Evolutionary conservation across 768 basidiomycete genomes (phyloP), one percentile per base, ranked within the genome.

Genomic region (Tubosaeta sp.): DNA sequence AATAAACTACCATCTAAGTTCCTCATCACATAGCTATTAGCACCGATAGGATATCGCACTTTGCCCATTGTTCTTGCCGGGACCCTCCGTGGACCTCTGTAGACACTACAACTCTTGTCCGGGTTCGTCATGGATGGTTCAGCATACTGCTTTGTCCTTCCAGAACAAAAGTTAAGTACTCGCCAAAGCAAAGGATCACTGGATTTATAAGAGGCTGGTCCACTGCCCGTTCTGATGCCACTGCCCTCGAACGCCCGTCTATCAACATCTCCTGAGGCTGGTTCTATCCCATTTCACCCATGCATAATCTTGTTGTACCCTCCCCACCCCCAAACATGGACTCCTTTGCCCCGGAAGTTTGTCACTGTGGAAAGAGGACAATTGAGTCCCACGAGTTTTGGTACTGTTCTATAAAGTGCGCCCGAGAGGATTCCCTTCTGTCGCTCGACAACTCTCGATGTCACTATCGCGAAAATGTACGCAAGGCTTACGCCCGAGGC

Each of bases 321-420:
- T 12, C 16, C 30, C 46, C 55, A 40, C 54, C 51, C 6, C 53
- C 52, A 16, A n/a, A 27, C 7, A 29, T 56, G 21, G 57, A 62
- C 11, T 31, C 45, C 18, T 59, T 49, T 14, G 39, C 54, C 22
- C 55, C 56, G 0, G 45, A 60, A 18, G 30, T 53, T 14, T 68
- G 67, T 39, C 60, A 60, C 40, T 69, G 67, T 14, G 68, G 68
- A 14, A 51, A 34, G 12, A 42, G 36, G 32, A 68, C 67, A 0
- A 36, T 54, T 0, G 48, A 58, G 44, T 56, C 46, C 11, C 67
- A 68, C 32, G 66, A 69, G 0, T 64, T 60, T 39, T 67, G 53
- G 52, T 69, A 55, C 41, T 68, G 67, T 34, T 68, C 68, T 18
- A 52, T 50, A 3, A 2, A 48, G 0, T 69, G 68, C 11, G 68